Percentiles rank a stretch among this genome's conserved stretches.
These are phyloP conservation scores for Cinnamomum micranthum DNA, from an alignment of 164 flowering plant species.

Conservation along the genomic window DNA sequence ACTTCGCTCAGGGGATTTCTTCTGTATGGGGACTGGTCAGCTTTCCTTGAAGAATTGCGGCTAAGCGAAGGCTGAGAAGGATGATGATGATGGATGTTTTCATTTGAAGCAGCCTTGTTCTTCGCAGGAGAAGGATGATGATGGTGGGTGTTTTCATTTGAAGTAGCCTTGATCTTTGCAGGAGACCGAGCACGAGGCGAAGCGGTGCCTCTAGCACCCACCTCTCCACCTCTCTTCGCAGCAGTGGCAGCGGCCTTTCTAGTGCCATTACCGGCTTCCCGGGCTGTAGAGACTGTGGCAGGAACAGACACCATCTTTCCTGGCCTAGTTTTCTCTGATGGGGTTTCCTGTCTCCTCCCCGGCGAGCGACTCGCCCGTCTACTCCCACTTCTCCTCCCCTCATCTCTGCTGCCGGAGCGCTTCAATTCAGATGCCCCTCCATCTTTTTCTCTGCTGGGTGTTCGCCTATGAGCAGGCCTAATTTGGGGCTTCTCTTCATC, in stretches of 20 bases:
- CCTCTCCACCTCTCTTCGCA: constrained; percentile 37
- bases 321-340: constrained; percentile 32
- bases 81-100: constrained; percentile 20
- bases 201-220: constrained; percentile 31
- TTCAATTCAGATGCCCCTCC: constrained; percentile 22
- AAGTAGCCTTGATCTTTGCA: constrained; percentile 30
- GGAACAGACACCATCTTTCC: constrained; percentile 86
- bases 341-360: constrained; percentile 56
- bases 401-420: constrained; percentile 64
- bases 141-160: constrained; percentile 17
- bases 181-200: constrained; percentile 89
- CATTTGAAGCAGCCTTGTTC: constrained; percentile 10
- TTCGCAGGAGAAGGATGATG: constrained; percentile 30
- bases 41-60: constrained; percentile 74
- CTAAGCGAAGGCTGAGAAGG: constrained; percentile 54
- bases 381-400: constrained; percentile 33
- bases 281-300: constrained; percentile 31
- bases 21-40: constrained; percentile 77
- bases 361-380: constrained; percentile 87
- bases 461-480: constrained; percentile 50
- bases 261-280: constrained; percentile 3
- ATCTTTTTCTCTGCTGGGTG: constrained; percentile 77
- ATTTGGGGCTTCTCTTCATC: constrained; percentile 3
- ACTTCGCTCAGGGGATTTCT: constrained; percentile 78
- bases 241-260: constrained; percentile 35